Evolutionary conservation across 2,329 filamentous ascomycete genomes (phyloP).

Genomic region (Fusarium cyanostomum): DNA sequence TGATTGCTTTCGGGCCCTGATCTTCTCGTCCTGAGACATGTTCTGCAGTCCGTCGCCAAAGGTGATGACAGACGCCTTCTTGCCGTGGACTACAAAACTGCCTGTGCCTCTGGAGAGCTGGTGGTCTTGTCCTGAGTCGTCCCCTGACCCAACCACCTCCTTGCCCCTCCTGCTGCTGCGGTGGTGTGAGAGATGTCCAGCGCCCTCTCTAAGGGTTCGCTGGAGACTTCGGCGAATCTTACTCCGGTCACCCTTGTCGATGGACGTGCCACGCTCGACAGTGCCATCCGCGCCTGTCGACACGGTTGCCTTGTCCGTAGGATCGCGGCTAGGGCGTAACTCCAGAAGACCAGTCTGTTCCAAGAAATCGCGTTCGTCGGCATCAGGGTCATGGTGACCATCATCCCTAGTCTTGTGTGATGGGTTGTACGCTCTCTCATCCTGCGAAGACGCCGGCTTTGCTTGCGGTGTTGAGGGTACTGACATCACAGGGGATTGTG

Average conservation of each 20-base stretch:
- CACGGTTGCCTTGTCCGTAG: conserved; percentile 49
- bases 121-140: conserved; percentile 64
- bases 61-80: conserved; percentile 97
- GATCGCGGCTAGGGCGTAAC: conserved; percentile 43
- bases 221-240: conserved; percentile 88
- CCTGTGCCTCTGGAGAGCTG: conserved; percentile 81
- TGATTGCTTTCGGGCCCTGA: conserved; percentile 68
- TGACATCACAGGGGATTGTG: conserved; percentile 42
- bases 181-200: conserved; percentile 70
- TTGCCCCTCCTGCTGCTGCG: conserved; percentile 80
- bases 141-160: conserved; percentile 57
- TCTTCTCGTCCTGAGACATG: conserved; percentile 76
- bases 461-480: conserved; percentile 36
- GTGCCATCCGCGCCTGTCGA: conserved; percentile 48
- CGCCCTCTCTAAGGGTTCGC: conserved; percentile 86
- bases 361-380: conserved; percentile 73
- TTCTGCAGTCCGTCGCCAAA: conserved; percentile 91
- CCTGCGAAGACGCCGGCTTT: conserved; percentile 30
- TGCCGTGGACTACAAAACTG: conserved; percentile 96
- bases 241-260: conserved; percentile 63
- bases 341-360: conserved; percentile 73
- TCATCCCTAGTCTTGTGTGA: conserved; percentile 31
- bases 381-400: conserved; percentile 63
- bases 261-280: conserved; percentile 47
- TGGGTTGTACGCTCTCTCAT: conserved; percentile 29